Evolutionary conservation across 176 grass and related monocot species (phyloP).

Genomic region (Lolium rigidum): DNA sequence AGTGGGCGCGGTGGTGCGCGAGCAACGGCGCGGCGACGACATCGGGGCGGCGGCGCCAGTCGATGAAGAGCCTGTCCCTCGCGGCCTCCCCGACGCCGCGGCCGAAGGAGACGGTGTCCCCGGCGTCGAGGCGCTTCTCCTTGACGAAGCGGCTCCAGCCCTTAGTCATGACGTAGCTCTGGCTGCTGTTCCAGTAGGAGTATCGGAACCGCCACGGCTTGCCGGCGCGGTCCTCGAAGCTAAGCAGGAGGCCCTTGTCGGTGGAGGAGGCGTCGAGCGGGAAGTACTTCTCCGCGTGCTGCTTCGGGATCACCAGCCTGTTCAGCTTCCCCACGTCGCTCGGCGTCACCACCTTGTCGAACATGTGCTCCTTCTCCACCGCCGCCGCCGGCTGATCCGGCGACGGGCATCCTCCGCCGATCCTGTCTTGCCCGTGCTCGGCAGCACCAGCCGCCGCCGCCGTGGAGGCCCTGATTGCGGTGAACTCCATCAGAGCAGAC

Average conservation of each 20-base stretch:
- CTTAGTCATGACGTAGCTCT: slow-evolving; percentile 99
- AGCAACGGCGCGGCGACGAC: slow-evolving; percentile 34
- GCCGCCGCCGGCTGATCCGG: background rate
- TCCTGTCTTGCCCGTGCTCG: slow-evolving; percentile 23
- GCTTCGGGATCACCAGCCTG: slow-evolving; percentile 98
- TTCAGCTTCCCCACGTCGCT: slow-evolving; percentile 99
- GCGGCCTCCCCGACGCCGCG: slow-evolving; percentile 79
- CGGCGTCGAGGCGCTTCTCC: slow-evolving; percentile 96
- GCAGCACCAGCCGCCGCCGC: background rate
- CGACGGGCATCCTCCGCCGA: background rate
- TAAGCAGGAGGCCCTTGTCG: slow-evolving; percentile 81
- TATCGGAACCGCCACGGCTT: slow-evolving; percentile 99
- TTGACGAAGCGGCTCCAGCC: slow-evolving; percentile 99
- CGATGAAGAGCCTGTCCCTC: slow-evolving; percentile 78
- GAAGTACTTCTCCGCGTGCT: slow-evolving; percentile 98
- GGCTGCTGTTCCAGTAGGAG: slow-evolving; percentile 99
- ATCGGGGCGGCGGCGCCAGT: slow-evolving; percentile 80
- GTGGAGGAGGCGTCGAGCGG: slow-evolving; percentile 75
- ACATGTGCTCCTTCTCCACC: slow-evolving; percentile 98
- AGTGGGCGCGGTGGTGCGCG: background rate
- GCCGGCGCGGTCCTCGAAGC: slow-evolving; percentile 92
- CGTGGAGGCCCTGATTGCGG: slow-evolving; percentile 38
- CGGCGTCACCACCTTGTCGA: slow-evolving; percentile 98
- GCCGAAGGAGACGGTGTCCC: slow-evolving; percentile 95
- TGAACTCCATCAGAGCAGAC: slow-evolving; percentile 41